Evolutionary conservation across 2,329 filamentous ascomycete genomes (phyloP).

Genomic region (Phaeosphaeriaceae sp.): DNA sequence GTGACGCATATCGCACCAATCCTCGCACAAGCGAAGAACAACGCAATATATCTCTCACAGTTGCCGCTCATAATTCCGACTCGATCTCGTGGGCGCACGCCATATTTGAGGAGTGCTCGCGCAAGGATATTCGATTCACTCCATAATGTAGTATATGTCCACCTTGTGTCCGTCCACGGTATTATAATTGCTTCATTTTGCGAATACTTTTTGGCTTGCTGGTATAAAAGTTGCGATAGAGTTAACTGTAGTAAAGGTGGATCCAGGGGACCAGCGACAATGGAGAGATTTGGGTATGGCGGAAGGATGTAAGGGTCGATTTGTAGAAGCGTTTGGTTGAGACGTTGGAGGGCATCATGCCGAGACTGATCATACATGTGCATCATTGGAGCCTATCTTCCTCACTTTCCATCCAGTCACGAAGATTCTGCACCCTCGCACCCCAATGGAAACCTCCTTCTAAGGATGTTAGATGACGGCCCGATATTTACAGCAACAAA

Average conservation of each 20-base stretch:
- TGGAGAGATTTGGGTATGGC: slow-evolving; percentile 55
- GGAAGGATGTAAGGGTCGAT: slow-evolving; percentile 47
- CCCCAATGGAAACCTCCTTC: too few species aligned
- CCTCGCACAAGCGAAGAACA: slow-evolving; percentile 73
- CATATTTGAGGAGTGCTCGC: slow-evolving; percentile 64
- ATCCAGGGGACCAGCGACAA: slow-evolving; percentile 72
- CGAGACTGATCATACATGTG: slow-evolving; percentile 35
- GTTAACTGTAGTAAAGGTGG: slow-evolving; percentile 74
- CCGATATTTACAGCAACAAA: slow-evolving; percentile 15
- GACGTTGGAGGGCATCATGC: slow-evolving; percentile 39
- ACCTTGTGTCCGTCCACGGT: slow-evolving; percentile 76
- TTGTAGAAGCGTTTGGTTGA: slow-evolving; percentile 47
- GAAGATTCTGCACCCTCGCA: neutral
- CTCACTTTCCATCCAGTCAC: neutral
- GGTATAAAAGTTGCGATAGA: slow-evolving; percentile 72
- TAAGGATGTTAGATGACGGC: too few species aligned
- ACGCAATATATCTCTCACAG: slow-evolving; percentile 64
- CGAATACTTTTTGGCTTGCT: slow-evolving; percentile 71
- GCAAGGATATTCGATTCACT: slow-evolving; percentile 50
- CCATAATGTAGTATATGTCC: slow-evolving; percentile 63
- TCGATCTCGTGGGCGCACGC: slow-evolving; percentile 71
- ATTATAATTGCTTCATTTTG: slow-evolving; percentile 73
- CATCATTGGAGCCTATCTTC: slow-evolving; percentile 23
- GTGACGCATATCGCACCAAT: slow-evolving; percentile 67
- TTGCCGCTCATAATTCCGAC: slow-evolving; percentile 76